A percentile compares a stretch with the other conserved stretches of the same genome.
These are phyloP conservation scores for Gymnopus androsaceus DNA, from an alignment of 1,284 basidiomycete genomes.

Conservation along the genomic window DNA sequence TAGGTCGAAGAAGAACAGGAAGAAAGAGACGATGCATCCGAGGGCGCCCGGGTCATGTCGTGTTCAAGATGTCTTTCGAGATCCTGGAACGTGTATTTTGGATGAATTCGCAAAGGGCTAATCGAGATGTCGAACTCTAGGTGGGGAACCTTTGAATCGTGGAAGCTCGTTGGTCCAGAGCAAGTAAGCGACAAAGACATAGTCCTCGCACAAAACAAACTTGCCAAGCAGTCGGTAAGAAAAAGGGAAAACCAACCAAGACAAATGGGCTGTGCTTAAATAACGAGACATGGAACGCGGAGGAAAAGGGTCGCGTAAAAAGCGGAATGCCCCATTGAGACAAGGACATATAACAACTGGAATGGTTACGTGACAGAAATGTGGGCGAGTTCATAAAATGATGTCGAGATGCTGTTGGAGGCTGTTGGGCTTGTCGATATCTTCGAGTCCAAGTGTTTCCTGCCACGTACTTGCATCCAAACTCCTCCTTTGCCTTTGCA, in stretches of 20 bases:
- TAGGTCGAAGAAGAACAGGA: slow-evolving; percentile 2
- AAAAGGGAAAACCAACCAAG: neutral
- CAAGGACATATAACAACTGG: neutral
- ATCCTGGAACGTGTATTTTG: neutral
- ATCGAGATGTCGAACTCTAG: neutral
- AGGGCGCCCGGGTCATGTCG: neutral
- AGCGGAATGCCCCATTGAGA: neutral
- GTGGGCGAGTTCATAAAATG: no score
- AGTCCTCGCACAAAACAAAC: neutral
- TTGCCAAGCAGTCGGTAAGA: neutral
- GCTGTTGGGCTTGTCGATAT: no score
- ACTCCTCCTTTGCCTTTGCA: no score
- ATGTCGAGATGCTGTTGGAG: no score
- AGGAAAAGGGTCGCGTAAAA: neutral
- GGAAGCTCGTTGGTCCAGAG: neutral
- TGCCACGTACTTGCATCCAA: no score
- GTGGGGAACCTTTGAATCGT: neutral
- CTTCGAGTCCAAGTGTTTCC: no score
- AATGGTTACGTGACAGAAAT: neutral
- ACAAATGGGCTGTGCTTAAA: slow-evolving; percentile 1
- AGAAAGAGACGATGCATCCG: slow-evolving; percentile 7
- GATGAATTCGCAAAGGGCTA: neutral
- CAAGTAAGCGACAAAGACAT: neutral
- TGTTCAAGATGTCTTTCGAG: neutral
- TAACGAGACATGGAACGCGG: neutral